Evolutionary conservation across 805 yeast genomes (phyloP).

Genomic region (Nakazawaea ishiwadae): DNA sequence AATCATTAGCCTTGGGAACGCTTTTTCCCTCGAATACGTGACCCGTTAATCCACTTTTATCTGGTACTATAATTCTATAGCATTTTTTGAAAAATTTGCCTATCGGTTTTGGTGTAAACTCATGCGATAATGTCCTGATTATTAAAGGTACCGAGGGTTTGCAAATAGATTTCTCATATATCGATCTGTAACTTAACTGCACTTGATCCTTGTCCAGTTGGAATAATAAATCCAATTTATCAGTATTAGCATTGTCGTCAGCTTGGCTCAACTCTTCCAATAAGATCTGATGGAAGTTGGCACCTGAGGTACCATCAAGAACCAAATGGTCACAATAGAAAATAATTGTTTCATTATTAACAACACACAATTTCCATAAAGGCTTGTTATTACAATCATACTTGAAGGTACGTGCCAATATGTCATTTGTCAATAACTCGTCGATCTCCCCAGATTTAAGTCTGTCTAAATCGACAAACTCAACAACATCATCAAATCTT

Average conservation of each 20-base stretch:
- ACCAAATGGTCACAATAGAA: slow-evolving; percentile 26
- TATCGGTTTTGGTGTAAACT: too few species aligned
- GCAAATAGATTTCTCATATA: too few species aligned
- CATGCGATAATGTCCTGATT: too few species aligned
- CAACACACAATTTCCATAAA: slow-evolving; percentile 19
- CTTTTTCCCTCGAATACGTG: neutral
- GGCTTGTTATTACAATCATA: slow-evolving; percentile 14
- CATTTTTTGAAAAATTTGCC: too few species aligned
- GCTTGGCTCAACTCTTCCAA: slow-evolving; percentile 14
- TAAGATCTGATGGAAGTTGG: slow-evolving; percentile 25
- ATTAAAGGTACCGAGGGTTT: too few species aligned
- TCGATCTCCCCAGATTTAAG: neutral
- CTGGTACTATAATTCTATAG: too few species aligned
- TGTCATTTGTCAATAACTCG: neutral
- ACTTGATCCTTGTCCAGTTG: too few species aligned
- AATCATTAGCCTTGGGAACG: neutral
- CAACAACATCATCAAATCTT: slow-evolving; percentile 6
- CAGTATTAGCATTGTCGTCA: too few species aligned
- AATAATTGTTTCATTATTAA: slow-evolving; percentile 14
- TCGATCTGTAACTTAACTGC: too few species aligned
- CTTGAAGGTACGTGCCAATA: neutral
- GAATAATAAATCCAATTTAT: too few species aligned
- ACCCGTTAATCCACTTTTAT: too few species aligned
- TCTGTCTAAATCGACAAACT: neutral
- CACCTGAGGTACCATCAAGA: slow-evolving; percentile 31